phyloP scores from a whole-genome alignment of 345 rosid species.

The Draba incana region DNA sequence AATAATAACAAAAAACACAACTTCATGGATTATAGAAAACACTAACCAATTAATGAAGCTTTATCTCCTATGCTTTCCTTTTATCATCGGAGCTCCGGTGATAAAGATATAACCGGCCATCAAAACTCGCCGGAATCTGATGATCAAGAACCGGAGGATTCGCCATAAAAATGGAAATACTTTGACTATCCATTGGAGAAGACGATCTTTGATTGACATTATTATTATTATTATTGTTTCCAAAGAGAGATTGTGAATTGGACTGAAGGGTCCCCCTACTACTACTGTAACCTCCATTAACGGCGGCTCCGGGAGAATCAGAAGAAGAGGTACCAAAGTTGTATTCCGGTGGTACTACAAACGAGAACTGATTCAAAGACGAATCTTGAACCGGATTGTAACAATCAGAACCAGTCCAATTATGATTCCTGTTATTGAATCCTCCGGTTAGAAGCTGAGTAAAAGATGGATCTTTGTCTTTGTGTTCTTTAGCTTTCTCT shows the following conservation, averaged over 20 bases:
- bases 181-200: conserved; percentile 52
- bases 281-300: conserved; percentile 65
- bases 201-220: conserved; percentile 61
- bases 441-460: conserved; percentile 77
- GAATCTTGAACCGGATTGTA: conserved; percentile 47
- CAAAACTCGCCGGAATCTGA: conserved; percentile 55
- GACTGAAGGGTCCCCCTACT: conserved; percentile 99
- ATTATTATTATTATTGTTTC: no score
- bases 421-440: conserved; percentile 53
- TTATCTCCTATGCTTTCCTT: conserved; percentile 68
- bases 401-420: conserved; percentile 57
- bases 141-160: conserved; percentile 66
- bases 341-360: conserved; percentile 56
- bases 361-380: conserved; percentile 56
- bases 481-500: conserved; percentile 74
- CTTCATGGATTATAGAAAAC: background rate
- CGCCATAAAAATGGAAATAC: conserved; percentile 69
- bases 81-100: conserved; percentile 66
- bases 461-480: conserved; percentile 58
- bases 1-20: background rate
- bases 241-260: conserved; percentile 64
- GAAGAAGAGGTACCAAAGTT: conserved; percentile 81
- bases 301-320: conserved; percentile 33
- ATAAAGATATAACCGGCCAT: conserved; percentile 40
- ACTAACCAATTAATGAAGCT: conserved; percentile 51